phyloP scores from a whole-genome alignment of 495 filamentous ascomycete genomes.

The Staphylotrichum longicolle region DNA sequence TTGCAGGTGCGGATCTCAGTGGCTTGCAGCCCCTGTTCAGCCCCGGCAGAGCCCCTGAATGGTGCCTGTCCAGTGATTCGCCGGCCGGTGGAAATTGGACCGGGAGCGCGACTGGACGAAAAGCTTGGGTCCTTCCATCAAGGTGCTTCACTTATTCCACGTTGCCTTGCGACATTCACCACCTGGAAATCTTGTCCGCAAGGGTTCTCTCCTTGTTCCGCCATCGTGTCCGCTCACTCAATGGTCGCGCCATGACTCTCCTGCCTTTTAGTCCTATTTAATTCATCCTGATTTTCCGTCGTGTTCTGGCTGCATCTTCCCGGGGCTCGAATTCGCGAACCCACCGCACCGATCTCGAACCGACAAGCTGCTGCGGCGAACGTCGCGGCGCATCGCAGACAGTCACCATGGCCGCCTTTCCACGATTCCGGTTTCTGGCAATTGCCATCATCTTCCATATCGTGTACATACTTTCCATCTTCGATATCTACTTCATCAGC shows the following conservation, averaged over 20 bases:
- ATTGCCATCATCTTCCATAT: conserved; percentile 93
- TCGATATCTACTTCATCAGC: conserved; percentile 99
- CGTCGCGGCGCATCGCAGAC: conserved; percentile 14
- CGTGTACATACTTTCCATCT: conserved; percentile 94
- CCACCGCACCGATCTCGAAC: neutral
- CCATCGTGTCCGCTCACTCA: conserved; percentile 2
- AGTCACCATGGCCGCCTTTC: conserved; percentile 68
- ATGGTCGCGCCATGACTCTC: conserved; percentile 22
- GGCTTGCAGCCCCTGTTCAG: conserved; percentile 20
- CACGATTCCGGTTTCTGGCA: conserved; percentile 83
- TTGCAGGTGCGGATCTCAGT: conserved; percentile 12
- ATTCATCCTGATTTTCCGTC: neutral
- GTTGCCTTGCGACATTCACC: neutral
- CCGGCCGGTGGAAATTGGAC: neutral
- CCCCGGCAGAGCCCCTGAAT: neutral
- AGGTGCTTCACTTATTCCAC: conserved; percentile 5
- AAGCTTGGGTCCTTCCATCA: conserved; percentile 19
- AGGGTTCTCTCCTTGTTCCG: neutral
- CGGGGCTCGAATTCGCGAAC: too few species aligned
- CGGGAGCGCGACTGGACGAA: neutral
- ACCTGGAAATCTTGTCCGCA: conserved; percentile 1
- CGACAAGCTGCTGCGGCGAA: neutral
- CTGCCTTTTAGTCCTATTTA: conserved; percentile 5
- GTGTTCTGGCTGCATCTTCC: too few species aligned
- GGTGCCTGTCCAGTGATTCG: conserved; percentile 2